These are phyloP conservation scores for Scleromitrula shiraiana DNA, from an alignment of 2,329 filamentous ascomycete species.

Conservation along the genomic window DNA sequence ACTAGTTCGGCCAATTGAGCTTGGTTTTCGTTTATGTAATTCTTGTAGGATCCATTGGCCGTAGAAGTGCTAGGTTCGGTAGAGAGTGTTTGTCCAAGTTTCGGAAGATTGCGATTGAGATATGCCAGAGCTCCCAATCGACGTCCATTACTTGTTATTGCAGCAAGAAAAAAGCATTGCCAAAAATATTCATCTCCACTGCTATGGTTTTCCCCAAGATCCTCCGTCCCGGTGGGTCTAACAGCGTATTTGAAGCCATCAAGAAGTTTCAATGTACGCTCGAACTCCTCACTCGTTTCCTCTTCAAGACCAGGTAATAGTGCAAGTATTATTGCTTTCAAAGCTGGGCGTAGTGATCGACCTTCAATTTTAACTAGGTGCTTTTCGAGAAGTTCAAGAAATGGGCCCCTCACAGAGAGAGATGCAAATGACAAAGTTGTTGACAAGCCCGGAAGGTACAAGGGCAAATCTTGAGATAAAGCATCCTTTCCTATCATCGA, in stretches of 20 bases:
- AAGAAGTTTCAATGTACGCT: slow-evolving; percentile 71
- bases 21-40: slow-evolving; percentile 34
- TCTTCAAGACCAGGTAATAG: slow-evolving; percentile 88
- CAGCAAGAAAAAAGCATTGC: slow-evolving; percentile 93
- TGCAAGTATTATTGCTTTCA: slow-evolving; percentile 86
- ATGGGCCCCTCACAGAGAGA: slow-evolving; percentile 77
- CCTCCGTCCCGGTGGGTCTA: slow-evolving; percentile 44
- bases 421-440: slow-evolving; percentile 91
- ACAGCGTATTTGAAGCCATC: slow-evolving; percentile 68
- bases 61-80: slow-evolving; percentile 25
- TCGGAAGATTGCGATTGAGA: slow-evolving; percentile 69
- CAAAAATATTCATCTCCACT: slow-evolving; percentile 84
- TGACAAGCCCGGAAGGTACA: slow-evolving; percentile 85
- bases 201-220: slow-evolving; percentile 44
- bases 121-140: slow-evolving; percentile 85
- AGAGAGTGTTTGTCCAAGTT: slow-evolving; percentile 43
- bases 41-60: slow-evolving; percentile 22
- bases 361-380: slow-evolving; percentile 68
- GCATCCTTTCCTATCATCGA: slow-evolving; percentile 73
- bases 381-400: slow-evolving; percentile 74
- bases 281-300: slow-evolving; percentile 95
- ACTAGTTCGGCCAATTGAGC: slow-evolving; percentile 56
- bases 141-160: slow-evolving; percentile 80
- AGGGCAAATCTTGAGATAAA: slow-evolving; percentile 69
- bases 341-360: slow-evolving; percentile 67